These are phyloP conservation scores for Cinnamomum chago DNA, from an alignment of 164 flowering plant genomes.

Conservation along the genomic window DNA sequence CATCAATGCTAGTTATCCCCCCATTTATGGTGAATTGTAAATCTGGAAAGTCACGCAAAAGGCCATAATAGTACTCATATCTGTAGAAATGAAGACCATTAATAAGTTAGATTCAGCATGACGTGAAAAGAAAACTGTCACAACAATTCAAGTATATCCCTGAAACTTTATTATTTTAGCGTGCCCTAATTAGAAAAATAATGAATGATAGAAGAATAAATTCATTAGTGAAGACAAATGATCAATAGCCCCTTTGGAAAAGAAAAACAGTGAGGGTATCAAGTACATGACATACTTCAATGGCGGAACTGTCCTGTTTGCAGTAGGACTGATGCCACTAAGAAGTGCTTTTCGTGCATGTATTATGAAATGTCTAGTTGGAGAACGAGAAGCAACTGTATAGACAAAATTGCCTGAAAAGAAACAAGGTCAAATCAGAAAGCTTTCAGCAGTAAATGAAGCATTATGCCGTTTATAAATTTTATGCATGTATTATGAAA, in stretches of 20 bases:
- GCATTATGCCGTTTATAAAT: conserved; percentile 7
- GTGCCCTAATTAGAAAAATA: not conserved
- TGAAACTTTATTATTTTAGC: not conserved
- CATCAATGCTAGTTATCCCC: conserved; percentile 71
- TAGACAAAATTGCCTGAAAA: conserved; percentile 84
- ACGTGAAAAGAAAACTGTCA: not conserved
- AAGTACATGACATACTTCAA: conserved; percentile 55
- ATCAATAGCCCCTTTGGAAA: not conserved
- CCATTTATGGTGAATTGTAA: conserved; percentile 89
- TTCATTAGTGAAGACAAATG: not conserved
- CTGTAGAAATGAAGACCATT: conserved; percentile 36
- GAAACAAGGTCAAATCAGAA: conserved; percentile 2
- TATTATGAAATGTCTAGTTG: conserved; percentile 88
- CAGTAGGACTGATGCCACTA: conserved; percentile 91
- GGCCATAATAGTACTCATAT: conserved; percentile 84
- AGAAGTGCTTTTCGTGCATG: conserved; percentile 94
- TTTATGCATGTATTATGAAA: conserved; percentile 89
- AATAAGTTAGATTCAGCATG: not conserved
- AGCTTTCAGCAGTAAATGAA: not conserved
- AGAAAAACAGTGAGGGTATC: not conserved
- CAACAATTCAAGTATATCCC: not conserved
- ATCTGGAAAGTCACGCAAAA: conserved; percentile 94
- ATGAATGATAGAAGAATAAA: not conserved
- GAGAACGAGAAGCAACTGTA: conserved; percentile 84
- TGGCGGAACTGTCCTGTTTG: conserved; percentile 86